phyloP scores from a whole-genome alignment of 169 alveolate species.

The Theileria sp. region DNA sequence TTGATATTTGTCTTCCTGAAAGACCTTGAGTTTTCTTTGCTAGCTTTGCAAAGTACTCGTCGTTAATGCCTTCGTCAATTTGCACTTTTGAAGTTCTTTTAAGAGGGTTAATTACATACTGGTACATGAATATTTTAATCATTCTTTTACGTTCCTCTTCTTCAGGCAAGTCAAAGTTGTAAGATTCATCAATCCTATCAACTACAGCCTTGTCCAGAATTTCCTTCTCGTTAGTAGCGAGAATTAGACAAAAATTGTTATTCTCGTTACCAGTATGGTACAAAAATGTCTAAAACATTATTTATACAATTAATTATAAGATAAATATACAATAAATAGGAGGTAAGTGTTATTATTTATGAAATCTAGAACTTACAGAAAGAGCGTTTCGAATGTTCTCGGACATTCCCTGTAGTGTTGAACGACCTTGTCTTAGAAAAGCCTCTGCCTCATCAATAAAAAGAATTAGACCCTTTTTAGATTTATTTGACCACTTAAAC shows the following conservation, averaged over 20 bases:
- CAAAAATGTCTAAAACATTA: conserved; percentile 78
- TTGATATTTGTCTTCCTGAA: conserved; percentile 94
- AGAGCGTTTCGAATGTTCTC: conserved; percentile 89
- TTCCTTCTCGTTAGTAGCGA: conserved; percentile 95
- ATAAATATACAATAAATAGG: neutral
- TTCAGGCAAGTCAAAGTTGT: conserved; percentile 91
- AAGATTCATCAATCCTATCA: conserved; percentile 92
- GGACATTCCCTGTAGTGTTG: conserved; percentile 78
- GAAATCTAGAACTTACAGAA: conserved; percentile 44
- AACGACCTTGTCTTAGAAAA: conserved; percentile 88
- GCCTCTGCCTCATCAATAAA: conserved; percentile 99
- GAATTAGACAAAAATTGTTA: conserved; percentile 86
- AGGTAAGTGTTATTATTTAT: neutral
- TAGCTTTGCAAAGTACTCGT: conserved; percentile 71
- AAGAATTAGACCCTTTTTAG: conserved; percentile 87
- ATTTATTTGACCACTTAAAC: conserved; percentile 92
- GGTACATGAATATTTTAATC: conserved; percentile 87
- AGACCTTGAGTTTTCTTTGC: conserved; percentile 89
- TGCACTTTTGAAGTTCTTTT: conserved; percentile 58
- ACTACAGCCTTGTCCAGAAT: conserved; percentile 91
- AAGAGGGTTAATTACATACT: conserved; percentile 80
- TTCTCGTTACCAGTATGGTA: conserved; percentile 96
- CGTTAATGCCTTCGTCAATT: conserved; percentile 78
- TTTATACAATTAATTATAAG: conserved; percentile 46
- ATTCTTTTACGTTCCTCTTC: conserved; percentile 86